phyloP scores from a whole-genome alignment of 31 red algal genomes.

The Odonthalia washingtoniensis region DNA sequence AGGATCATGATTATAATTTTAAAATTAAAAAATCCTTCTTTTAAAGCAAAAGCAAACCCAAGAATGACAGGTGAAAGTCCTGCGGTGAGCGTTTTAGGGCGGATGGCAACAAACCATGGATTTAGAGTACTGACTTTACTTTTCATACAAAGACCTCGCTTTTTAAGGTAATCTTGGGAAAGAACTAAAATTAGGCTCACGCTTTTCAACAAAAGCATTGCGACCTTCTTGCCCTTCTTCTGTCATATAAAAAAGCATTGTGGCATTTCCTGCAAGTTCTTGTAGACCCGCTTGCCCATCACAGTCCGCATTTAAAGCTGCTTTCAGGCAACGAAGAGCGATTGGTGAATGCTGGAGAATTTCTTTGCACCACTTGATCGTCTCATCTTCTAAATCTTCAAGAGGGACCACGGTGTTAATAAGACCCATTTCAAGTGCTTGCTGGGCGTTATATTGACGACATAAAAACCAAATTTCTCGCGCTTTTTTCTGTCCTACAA shows the following conservation, averaged over 20 bases:
- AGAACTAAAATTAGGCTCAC: slow-evolving; percentile 69
- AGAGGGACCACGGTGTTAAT: slow-evolving; percentile 83
- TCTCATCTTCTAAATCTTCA: slow-evolving; percentile 65
- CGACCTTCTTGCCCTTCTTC: slow-evolving; percentile 88
- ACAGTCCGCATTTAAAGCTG: slow-evolving; percentile 91
- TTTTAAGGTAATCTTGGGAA: slow-evolving; percentile 26
- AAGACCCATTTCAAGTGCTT: slow-evolving; percentile 76
- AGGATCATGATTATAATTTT: too few species aligned
- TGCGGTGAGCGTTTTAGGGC: too few species aligned
- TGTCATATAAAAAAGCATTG: slow-evolving; percentile 79
- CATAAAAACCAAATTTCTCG: slow-evolving; percentile 91
- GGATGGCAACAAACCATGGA: too few species aligned
- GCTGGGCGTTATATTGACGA: slow-evolving; percentile 73
- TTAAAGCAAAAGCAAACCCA: too few species aligned
- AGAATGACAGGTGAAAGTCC: too few species aligned
- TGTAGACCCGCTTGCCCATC: slow-evolving; percentile 83
- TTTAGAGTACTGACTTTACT: too few species aligned
- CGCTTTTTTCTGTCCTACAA: slow-evolving; percentile 91
- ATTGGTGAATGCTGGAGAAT: slow-evolving; percentile 79
- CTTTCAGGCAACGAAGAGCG: slow-evolving; percentile 85
- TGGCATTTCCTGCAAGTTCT: slow-evolving; percentile 86
- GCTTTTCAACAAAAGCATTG: slow-evolving; percentile 88
- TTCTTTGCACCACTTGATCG: slow-evolving; percentile 74
- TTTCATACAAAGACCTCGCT: too few species aligned
- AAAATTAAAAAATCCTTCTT: too few species aligned